Evolutionary conservation across 768 basidiomycete species (phyloP), one percentile per base, ranked within the genome.

Genomic region (Russula olivacea): DNA sequence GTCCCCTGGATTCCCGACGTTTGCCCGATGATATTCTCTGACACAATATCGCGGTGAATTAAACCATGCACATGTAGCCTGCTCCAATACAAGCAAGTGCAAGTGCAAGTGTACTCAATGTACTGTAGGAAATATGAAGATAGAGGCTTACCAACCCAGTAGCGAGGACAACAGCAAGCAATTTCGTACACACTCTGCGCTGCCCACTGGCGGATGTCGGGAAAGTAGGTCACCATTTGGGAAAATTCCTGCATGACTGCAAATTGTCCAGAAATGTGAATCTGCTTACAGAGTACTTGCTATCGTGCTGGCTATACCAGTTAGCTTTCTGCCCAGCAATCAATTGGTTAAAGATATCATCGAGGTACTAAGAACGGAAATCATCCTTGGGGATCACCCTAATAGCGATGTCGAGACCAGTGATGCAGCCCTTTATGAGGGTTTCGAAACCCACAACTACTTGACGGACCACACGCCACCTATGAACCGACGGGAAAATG

Each of bases 1-100:
- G 14, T 55, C 17, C 54, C 14, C 23, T 41, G 23, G 54, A 11
- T 17, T 15, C 38, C 12, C 11, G 15, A 54, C 23, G 7, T 40
- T 23, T 10, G 8, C 23, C 14, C n/a, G n/a, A n/a, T n/a, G n/a
- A n/a, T n/a, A n/a, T n/a, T n/a, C n/a, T n/a, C n/a, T n/a, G n/a
- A n/a, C n/a, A n/a, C n/a, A n/a, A n/a, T n/a, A n/a, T 68, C 68
- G 38, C 48, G 55, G 17, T 53, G 55, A 17, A 28, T 34, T 34
- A 51, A 17, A 32, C 3, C 32, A 36, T 36, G 25, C 23, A 45
- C 54, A 62, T 72, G 72, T 19, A 72, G 54, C 36, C 36, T 49
- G 36, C 57, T 69, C 65, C 4, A 70, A 47, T 28, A 61, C 61
- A 43, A 67, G 53, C 15, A 72, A 64, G 70, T 30, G n/a, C 48